Evolutionary conservation across 768 basidiomycete species (phyloP).

Genomic region (Panellus pusillus): DNA sequence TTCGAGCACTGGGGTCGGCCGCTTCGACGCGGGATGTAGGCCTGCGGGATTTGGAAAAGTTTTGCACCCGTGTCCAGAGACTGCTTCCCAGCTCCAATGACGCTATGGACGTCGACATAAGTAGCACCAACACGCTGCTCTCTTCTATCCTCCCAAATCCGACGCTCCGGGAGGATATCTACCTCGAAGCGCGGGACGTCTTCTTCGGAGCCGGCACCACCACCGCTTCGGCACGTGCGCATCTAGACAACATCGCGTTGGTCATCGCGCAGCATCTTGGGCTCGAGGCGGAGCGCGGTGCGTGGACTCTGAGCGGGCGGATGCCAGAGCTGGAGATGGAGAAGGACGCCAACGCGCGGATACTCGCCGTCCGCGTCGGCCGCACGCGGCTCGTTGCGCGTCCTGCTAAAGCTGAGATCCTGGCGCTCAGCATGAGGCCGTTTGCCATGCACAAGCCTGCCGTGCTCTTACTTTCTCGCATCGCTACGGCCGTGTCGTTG

Average conservation of each 20-base stretch:
- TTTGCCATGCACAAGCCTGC: conserved; percentile 92
- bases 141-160: conserved; percentile 65
- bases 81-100: conserved; percentile 53
- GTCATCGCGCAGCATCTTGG: conserved; percentile 63
- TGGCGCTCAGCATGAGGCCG: conserved; percentile 45
- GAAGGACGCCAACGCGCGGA: conserved; percentile 63
- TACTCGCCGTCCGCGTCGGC: conserved; percentile 60
- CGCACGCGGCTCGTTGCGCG: conserved; percentile 58
- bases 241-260: conserved; percentile 48
- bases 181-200: conserved; percentile 84
- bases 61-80: conserved; percentile 70
- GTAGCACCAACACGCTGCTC: conserved; percentile 29
- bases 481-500: conserved; percentile 69
- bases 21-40: conserved; percentile 64
- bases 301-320: conserved; percentile 68
- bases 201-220: conserved; percentile 78
- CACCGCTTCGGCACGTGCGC: conserved; percentile 50
- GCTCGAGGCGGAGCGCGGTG: conserved; percentile 65
- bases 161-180: conserved; percentile 82
- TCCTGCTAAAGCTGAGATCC: conserved; percentile 35
- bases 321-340: conserved; percentile 69
- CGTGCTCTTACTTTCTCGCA: conserved; percentile 72
- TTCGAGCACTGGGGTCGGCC: conserved; percentile 51
- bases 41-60: conserved; percentile 79
- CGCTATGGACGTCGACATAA: conserved; percentile 41